Evolutionary conservation across 2,329 filamentous ascomycete species (phyloP).

Genomic region (Massarina eburnea): DNA sequence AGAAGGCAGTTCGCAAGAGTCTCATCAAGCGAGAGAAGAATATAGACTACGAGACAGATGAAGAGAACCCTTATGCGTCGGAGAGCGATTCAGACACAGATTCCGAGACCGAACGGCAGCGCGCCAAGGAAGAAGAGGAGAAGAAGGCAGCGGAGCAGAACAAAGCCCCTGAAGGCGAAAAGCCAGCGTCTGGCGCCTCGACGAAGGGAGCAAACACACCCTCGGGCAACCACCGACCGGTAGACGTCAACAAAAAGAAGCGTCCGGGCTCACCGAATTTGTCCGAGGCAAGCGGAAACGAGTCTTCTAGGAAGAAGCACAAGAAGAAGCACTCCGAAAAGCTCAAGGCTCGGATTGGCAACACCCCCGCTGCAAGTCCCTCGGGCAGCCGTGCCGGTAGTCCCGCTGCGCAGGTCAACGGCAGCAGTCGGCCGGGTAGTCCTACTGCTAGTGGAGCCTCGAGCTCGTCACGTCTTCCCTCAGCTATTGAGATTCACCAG

Average conservation of each 20-base stretch:
- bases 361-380: slow-evolving; percentile 62
- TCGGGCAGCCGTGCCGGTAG: slow-evolving; percentile 58
- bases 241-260: slow-evolving; percentile 66
- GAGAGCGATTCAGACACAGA: slow-evolving; percentile 47
- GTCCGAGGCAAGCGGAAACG: slow-evolving; percentile 89
- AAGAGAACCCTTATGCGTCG: slow-evolving; percentile 46
- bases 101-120: slow-evolving; percentile 65
- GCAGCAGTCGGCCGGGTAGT: slow-evolving; percentile 34
- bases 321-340: slow-evolving; percentile 48
- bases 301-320: slow-evolving; percentile 77
- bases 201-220: slow-evolving; percentile 72
- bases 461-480: slow-evolving; percentile 37
- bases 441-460: slow-evolving; percentile 19
- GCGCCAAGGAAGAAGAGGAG: slow-evolving; percentile 59
- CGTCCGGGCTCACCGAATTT: slow-evolving; percentile 82
- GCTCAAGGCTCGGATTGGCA: slow-evolving; percentile 53
- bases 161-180: slow-evolving; percentile 49
- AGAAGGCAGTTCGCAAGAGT: slow-evolving; percentile 77
- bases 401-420: slow-evolving; percentile 42
- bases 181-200: slow-evolving; percentile 55
- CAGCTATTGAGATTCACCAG: slow-evolving; percentile 48
- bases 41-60: slow-evolving; percentile 81
- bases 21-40: slow-evolving; percentile 85
- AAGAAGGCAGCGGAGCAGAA: slow-evolving; percentile 50
- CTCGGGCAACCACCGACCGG: slow-evolving; percentile 55